A percentile compares a stretch with the other conserved stretches of the same genome.
These are phyloP conservation scores for Xylariaceae sp. DNA, from an alignment of 2,329 filamentous ascomycete species.

Conservation along the genomic window DNA sequence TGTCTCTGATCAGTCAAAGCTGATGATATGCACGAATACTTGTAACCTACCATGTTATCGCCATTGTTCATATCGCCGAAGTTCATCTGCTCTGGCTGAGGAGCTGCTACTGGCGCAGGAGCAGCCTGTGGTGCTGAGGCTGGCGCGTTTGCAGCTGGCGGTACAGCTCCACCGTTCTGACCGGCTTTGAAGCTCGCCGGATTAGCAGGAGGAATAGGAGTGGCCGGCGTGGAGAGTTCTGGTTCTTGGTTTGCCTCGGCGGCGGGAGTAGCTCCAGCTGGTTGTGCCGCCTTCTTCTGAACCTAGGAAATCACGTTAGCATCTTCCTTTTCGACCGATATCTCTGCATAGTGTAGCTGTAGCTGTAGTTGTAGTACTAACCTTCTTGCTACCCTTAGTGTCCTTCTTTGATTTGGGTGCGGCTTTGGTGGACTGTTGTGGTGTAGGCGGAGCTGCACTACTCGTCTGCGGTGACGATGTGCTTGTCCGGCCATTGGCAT, in stretches of 20 bases:
- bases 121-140: constrained; percentile 52
- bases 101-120: constrained; percentile 51
- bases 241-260: constrained; percentile 62
- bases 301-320: constrained; percentile 51
- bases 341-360: constrained; percentile 51
- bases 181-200: constrained; percentile 53
- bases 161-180: constrained; percentile 49
- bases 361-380: no score
- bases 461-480: constrained; percentile 69
- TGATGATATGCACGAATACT: background rate
- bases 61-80: constrained; percentile 53
- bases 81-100: constrained; percentile 56
- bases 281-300: constrained; percentile 67
- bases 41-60: constrained; percentile 51
- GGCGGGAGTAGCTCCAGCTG: constrained; percentile 61
- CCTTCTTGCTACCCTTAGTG: constrained; percentile 64
- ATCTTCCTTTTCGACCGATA: constrained; percentile 14
- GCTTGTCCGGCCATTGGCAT: constrained; percentile 57
- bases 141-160: constrained; percentile 51
- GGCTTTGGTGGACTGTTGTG: constrained; percentile 74
- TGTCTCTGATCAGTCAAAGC: constrained; percentile 34
- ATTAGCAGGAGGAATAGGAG: constrained; percentile 68
- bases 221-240: constrained; percentile 66
- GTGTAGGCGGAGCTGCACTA: constrained; percentile 76
- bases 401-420: constrained; percentile 83